Conservation (phyloP, 805 yeast species). For the Candida pseudoglaebosa region DNA sequence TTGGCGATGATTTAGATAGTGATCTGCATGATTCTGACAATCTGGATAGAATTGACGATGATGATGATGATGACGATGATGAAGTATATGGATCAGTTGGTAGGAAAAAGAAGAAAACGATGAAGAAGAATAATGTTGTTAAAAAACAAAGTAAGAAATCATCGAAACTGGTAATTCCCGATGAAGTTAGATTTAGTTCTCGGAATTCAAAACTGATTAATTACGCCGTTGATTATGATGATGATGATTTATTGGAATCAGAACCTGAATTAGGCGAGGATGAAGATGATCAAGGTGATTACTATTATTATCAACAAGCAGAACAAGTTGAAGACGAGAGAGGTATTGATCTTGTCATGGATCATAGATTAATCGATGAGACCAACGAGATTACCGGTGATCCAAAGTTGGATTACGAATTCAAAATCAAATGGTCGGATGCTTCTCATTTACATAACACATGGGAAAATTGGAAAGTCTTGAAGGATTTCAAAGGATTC, state of each 20-base stretch:
- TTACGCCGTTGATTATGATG: conserved; percentile 68
- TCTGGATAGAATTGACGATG: conserved; percentile 11
- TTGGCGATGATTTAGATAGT: conserved; percentile 8
- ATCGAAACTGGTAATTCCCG: conserved; percentile 6
- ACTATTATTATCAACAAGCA: conserved; percentile 31
- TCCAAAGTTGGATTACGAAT: conserved; percentile 57
- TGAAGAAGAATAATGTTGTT: too few species aligned
- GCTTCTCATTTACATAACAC: conserved; percentile 91
- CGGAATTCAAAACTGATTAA: conserved; percentile 68
- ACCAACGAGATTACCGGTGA: conserved; percentile 41
- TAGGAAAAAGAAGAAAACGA: conserved; percentile 37
- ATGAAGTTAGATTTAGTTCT: conserved; percentile 71
- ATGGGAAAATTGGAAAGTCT: conserved; percentile 70
- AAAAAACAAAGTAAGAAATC: conserved; percentile 14
- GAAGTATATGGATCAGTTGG: conserved; percentile 19
- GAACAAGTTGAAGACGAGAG: conserved; percentile 31
- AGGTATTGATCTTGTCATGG: conserved; percentile 37
- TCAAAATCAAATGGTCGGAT: conserved; percentile 79
- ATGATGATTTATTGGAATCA: conserved; percentile 50
- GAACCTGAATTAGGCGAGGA: conserved; percentile 30
- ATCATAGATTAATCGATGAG: conserved; percentile 33
- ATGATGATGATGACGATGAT: conserved; percentile 14
- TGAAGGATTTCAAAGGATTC: conserved; percentile 62
- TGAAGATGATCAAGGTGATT: conserved; percentile 29
- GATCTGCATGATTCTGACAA: conserved; percentile 9